These are phyloP conservation scores for Carallia brachiata DNA, from an alignment of 345 rosid species.

Conservation along the genomic window DNA sequence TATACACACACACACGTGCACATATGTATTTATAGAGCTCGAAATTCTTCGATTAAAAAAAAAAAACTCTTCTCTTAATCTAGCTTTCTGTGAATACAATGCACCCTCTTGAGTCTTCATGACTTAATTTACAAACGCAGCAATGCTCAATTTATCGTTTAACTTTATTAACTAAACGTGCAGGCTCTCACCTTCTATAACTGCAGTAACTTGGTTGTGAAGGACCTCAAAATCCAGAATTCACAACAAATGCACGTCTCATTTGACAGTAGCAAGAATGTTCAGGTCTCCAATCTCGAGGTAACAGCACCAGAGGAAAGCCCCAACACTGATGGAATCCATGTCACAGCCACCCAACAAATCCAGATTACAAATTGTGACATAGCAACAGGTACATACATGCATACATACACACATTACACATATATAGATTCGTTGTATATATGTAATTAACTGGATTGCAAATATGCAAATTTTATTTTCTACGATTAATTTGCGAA, in stretches of 20 bases:
- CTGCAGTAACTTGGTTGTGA: conserved; percentile 45
- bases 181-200: conserved; percentile 75
- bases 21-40: no score
- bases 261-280: conserved; percentile 47
- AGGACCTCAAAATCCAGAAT: conserved; percentile 51
- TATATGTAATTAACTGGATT: no score
- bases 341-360: conserved; percentile 57
- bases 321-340: conserved; percentile 95
- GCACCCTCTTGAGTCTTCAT: not conserved
- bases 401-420: not conserved
- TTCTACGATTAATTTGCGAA: not conserved
- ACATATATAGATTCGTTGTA: not conserved
- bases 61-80: no score
- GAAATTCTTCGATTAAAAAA: no score
- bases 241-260: conserved; percentile 73
- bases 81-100: not conserved
- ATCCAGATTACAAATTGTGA: conserved; percentile 47
- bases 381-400: conserved; percentile 57
- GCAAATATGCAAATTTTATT: not conserved
- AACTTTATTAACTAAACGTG: not conserved
- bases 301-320: conserved; percentile 57
- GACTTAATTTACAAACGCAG: not conserved
- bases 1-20: no score
- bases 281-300: conserved; percentile 45
- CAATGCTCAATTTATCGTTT: not conserved